These are phyloP conservation scores for Phaeolepiota aurea DNA, from an alignment of 768 basidiomycete species.

Conservation along the genomic window DNA sequence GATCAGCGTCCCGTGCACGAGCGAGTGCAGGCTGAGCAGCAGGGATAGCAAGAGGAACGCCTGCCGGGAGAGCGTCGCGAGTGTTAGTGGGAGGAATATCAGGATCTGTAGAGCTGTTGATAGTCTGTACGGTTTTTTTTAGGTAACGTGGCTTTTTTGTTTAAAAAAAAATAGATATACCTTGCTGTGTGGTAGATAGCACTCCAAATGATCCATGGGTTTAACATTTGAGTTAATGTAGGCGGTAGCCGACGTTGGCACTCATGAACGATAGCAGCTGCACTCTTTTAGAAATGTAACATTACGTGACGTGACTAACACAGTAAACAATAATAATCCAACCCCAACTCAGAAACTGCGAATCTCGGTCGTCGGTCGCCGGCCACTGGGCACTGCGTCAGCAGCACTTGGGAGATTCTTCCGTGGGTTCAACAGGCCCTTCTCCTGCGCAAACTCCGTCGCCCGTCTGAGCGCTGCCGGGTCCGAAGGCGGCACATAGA, in stretches of 20 bases:
- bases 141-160: neutral
- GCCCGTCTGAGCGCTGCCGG: conserved; percentile 60
- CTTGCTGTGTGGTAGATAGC: conserved; percentile 57
- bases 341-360: too few species aligned
- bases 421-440: conserved; percentile 71
- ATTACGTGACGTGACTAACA: neutral
- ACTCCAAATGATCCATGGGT: conserved; percentile 61
- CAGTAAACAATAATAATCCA: neutral
- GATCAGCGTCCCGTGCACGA: conserved; percentile 76
- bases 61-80: conserved; percentile 71
- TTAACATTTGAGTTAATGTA: conserved; percentile 25
- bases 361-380: too few species aligned
- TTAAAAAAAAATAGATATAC: conserved; percentile 17
- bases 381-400: too few species aligned
- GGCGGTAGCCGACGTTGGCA: conserved; percentile 1
- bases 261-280: too few species aligned
- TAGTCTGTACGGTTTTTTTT: conserved; percentile 31
- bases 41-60: conserved; percentile 80
- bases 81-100: conserved; percentile 75
- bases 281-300: neutral
- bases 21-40: conserved; percentile 64
- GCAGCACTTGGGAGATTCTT: too few species aligned
- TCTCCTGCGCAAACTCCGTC: conserved; percentile 80
- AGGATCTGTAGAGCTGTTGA: conserved; percentile 76
- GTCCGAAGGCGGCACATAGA: conserved; percentile 82